phyloP scores from a whole-genome alignment of 257 asterid genomes.

The Scutellaria minor region DNA sequence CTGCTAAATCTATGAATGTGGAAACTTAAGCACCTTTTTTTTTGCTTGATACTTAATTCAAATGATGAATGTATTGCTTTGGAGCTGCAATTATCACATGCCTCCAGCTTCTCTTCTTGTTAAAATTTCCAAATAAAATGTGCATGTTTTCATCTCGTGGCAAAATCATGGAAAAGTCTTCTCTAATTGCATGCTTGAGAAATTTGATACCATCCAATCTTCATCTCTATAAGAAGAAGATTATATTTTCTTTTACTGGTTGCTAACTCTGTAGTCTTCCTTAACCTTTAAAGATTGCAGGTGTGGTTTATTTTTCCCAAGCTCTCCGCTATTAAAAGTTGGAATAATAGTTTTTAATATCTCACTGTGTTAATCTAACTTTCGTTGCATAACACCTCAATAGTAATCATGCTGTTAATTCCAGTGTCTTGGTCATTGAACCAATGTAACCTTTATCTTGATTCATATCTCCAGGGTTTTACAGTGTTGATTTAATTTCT shows the following conservation, averaged over 20 bases:
- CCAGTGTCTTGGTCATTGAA: background rate
- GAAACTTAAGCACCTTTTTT: background rate
- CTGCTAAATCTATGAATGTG: background rate
- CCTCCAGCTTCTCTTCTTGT: background rate
- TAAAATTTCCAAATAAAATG: slow-evolving; percentile 6
- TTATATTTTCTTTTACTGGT: background rate
- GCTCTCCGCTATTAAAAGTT: background rate
- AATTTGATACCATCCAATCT: background rate
- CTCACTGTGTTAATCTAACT: background rate
- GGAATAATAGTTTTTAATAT: background rate
- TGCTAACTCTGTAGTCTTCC: background rate
- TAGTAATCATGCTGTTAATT: slow-evolving; percentile 2
- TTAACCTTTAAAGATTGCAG: background rate
- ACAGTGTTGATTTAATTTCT: background rate
- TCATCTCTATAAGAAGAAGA: background rate
- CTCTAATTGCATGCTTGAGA: background rate
- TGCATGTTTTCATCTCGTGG: slow-evolving; percentile 2
- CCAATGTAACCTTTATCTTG: slow-evolving; percentile 21
- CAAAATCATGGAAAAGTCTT: background rate
- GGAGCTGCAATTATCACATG: background rate
- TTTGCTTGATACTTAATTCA: background rate
- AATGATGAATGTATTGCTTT: slow-evolving; percentile 5
- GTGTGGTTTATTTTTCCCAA: background rate
- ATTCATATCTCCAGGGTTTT: slow-evolving; percentile 23
- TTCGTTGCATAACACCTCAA: background rate